Evolutionary conservation across 208 protist species (phyloP).

Genomic region (Porcisia hertigi): DNA sequence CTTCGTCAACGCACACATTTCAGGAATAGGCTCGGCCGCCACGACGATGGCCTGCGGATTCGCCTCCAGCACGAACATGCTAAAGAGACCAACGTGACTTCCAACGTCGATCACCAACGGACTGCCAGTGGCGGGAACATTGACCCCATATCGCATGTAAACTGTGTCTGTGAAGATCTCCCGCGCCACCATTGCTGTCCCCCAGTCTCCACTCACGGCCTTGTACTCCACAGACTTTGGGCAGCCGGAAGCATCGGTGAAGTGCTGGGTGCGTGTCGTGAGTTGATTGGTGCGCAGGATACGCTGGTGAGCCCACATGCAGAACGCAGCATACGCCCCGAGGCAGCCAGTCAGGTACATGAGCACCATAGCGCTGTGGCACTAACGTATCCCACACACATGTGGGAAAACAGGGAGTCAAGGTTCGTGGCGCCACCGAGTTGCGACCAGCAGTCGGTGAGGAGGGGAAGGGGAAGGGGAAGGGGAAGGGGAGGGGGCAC

Average conservation of each 20-base stretch:
- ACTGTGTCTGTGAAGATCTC: slow-evolving; percentile 44
- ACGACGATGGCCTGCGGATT: slow-evolving; percentile 33
- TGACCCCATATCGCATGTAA: slow-evolving; percentile 41
- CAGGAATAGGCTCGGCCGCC: slow-evolving; percentile 37
- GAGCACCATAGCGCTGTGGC: slow-evolving; percentile 5
- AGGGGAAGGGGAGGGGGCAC: too few species aligned
- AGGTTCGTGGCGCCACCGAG: background rate
- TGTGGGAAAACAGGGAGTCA: background rate
- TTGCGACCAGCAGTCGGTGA: background rate
- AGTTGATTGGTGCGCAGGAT: slow-evolving; percentile 18
- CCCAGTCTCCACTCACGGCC: slow-evolving; percentile 32
- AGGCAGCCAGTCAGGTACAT: background rate
- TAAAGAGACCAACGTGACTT: slow-evolving; percentile 52
- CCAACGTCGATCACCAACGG: slow-evolving; percentile 49
- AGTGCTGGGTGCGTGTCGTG: background rate
- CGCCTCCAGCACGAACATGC: slow-evolving; percentile 20
- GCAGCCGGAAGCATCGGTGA: slow-evolving; percentile 1
- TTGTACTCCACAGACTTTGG: slow-evolving; percentile 10
- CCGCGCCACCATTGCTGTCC: slow-evolving; percentile 30
- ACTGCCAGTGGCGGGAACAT: slow-evolving; percentile 1
- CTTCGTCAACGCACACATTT: slow-evolving; percentile 19
- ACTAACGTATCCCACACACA: background rate
- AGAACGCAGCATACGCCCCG: slow-evolving; percentile 10
- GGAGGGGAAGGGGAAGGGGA: background rate
- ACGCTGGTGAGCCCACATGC: slow-evolving; percentile 14